A percentile compares a stretch with the other conserved stretches of the same genome.
phyloP scores from a whole-genome alignment of 139 green algal species.

The Closterium sp. region DNA sequence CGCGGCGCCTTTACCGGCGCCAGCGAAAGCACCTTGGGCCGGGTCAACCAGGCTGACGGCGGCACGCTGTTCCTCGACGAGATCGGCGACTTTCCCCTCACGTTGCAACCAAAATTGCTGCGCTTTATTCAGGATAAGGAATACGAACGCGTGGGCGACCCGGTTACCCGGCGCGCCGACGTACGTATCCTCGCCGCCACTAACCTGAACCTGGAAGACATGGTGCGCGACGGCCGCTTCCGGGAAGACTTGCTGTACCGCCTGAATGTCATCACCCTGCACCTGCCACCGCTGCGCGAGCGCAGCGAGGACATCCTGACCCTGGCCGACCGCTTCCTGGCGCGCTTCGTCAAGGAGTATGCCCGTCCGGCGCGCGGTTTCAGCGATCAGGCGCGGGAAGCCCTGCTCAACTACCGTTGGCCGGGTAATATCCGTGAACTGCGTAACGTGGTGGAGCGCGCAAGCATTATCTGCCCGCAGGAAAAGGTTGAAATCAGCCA shows the following conservation, averaged over 20 bases:
- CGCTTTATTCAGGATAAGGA: background rate
- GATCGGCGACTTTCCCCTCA: background rate
- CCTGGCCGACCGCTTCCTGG: background rate
- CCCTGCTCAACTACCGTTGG: background rate
- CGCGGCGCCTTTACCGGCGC: conserved; percentile 1
- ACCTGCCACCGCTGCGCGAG: background rate
- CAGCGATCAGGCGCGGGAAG: no score
- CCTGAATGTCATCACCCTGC: background rate
- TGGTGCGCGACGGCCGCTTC: background rate
- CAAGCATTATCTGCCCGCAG: no score
- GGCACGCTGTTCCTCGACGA: conserved; percentile 6
- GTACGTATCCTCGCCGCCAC: background rate
- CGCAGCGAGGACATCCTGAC: background rate
- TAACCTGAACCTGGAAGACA: background rate
- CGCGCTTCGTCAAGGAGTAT: background rate
- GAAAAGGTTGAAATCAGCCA: no score
- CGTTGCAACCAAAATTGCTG: background rate
- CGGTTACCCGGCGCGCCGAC: background rate
- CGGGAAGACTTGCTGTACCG: background rate
- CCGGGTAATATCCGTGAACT: background rate
- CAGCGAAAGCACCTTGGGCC: background rate
- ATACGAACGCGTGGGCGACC: background rate
- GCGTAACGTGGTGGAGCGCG: no score
- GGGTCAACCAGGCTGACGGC: background rate
- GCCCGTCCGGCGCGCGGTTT: no score